Evolutionary conservation across 2,329 filamentous ascomycete genomes (phyloP).

Genomic region (Trichothecium sympodiale): DNA sequence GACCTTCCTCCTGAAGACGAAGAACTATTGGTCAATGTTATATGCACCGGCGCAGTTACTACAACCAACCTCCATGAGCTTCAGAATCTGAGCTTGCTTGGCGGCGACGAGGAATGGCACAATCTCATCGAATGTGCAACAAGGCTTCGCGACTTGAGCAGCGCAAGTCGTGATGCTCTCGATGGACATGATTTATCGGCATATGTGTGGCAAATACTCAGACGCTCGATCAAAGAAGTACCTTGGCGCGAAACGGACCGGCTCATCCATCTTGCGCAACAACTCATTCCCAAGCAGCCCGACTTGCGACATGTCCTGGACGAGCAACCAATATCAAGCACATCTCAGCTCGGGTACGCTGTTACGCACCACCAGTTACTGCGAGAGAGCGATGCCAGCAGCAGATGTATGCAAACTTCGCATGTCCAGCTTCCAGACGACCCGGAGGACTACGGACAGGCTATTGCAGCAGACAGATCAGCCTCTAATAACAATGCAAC

Average conservation of each 20-base stretch:
- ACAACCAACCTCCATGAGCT: conserved; percentile 15
- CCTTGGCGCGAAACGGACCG: conserved; percentile 24
- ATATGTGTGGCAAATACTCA: conserved; percentile 16
- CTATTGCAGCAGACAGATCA: too few relatives aligned
- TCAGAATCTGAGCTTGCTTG: conserved; percentile 18
- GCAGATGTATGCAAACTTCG: too few relatives aligned
- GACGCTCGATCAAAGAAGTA: background rate
- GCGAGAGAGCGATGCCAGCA: too few relatives aligned
- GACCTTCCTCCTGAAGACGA: conserved; percentile 18
- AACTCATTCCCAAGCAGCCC: conserved; percentile 15
- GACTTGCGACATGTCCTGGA: too few relatives aligned
- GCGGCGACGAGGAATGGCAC: conserved; percentile 22
- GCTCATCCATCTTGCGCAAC: conserved; percentile 14
- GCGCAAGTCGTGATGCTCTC: conserved; percentile 9
- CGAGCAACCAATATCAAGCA: too few relatives aligned
- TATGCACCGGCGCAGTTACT: conserved; percentile 15
- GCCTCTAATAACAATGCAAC: too few relatives aligned
- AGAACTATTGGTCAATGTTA: conserved; percentile 19
- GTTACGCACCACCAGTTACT: too few relatives aligned
- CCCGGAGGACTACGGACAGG: too few relatives aligned
- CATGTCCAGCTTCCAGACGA: too few relatives aligned
- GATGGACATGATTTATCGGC: conserved; percentile 22
- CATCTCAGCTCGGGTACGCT: too few relatives aligned
- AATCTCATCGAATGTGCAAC: conserved; percentile 21
- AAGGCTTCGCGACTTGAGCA: conserved; percentile 10